These are phyloP conservation scores for Colletotrichum sp. DNA, from an alignment of 2,329 filamentous ascomycete species.

Conservation along the genomic window DNA sequence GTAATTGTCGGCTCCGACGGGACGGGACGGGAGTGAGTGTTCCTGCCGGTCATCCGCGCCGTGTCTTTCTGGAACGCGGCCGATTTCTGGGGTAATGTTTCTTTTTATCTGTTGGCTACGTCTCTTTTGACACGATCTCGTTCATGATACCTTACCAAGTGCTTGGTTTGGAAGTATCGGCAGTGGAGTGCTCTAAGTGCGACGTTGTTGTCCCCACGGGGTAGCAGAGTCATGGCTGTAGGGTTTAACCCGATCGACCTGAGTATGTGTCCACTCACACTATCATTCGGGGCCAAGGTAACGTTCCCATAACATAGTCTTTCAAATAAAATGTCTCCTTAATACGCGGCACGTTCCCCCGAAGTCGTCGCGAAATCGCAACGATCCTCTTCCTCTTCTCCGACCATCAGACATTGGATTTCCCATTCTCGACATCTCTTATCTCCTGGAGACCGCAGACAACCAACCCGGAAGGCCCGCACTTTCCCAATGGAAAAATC, in stretches of 20 bases:
- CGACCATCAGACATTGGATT: background rate
- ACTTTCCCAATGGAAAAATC: background rate
- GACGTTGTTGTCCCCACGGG: slow-evolving; percentile 7
- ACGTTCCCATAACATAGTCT: background rate
- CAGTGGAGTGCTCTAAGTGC: background rate
- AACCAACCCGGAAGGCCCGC: background rate
- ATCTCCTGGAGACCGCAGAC: background rate
- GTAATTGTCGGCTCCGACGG: background rate
- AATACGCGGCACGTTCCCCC: background rate
- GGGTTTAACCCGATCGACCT: background rate
- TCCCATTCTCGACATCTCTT: background rate
- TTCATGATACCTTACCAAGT: background rate
- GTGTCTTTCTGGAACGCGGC: background rate
- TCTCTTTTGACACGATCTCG: background rate
- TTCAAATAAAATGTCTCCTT: background rate
- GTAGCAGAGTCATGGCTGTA: slow-evolving; percentile 12
- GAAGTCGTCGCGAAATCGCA: background rate
- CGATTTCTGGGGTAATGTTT: background rate
- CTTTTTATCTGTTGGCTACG: background rate
- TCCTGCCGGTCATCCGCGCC: background rate
- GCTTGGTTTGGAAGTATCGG: background rate
- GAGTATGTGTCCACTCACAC: background rate
- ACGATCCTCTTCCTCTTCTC: background rate
- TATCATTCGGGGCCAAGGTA: background rate
- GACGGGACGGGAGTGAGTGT: background rate